phyloP scores from a whole-genome alignment of 1,284 basidiomycete species.

The Trichosporon faecale region DNA sequence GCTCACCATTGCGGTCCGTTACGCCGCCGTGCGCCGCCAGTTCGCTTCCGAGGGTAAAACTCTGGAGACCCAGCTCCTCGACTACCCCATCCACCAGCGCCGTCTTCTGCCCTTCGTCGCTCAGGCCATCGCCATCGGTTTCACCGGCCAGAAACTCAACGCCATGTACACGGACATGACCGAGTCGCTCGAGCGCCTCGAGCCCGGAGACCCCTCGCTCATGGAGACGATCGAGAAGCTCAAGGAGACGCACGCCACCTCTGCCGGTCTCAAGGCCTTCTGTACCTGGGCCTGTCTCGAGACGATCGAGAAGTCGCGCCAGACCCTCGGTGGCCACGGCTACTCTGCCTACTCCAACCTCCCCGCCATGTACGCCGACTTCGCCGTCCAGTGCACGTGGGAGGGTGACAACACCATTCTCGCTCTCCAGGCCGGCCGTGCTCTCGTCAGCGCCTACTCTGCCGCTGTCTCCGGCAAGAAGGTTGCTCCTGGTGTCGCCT shows the following conservation, averaged over 20 bases:
- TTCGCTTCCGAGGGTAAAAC: conserved; percentile 55
- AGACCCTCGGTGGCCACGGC: conserved; percentile 60
- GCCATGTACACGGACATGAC: conserved; percentile 55
- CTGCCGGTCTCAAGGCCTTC: conserved; percentile 61
- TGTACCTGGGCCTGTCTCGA: conserved; percentile 60
- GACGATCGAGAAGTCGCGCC: conserved; percentile 59
- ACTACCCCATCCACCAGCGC: conserved; percentile 62
- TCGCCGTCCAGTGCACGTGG: conserved; percentile 59
- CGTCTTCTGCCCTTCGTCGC: conserved; percentile 59
- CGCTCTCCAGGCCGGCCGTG: conserved; percentile 57
- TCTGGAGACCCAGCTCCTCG: conserved; percentile 58
- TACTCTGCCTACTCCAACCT: conserved; percentile 60
- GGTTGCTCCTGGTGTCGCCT: conserved; percentile 55
- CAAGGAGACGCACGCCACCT: conserved; percentile 61
- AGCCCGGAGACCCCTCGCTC: conserved; percentile 53
- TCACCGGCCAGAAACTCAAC: conserved; percentile 55
- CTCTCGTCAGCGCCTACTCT: conserved; percentile 56
- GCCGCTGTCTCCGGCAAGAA: conserved; percentile 55
- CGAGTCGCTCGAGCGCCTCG: conserved; percentile 56
- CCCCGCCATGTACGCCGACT: conserved; percentile 58
- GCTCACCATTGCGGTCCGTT: conserved; percentile 59
- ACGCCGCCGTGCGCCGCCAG: conserved; percentile 59
- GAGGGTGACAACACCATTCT: conserved; percentile 60
- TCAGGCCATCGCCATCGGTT: conserved; percentile 59
- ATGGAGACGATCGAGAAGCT: conserved; percentile 54